These are phyloP conservation scores for Monosporozyma solicola DNA, from an alignment of 805 yeast species.

Conservation along the genomic window DNA sequence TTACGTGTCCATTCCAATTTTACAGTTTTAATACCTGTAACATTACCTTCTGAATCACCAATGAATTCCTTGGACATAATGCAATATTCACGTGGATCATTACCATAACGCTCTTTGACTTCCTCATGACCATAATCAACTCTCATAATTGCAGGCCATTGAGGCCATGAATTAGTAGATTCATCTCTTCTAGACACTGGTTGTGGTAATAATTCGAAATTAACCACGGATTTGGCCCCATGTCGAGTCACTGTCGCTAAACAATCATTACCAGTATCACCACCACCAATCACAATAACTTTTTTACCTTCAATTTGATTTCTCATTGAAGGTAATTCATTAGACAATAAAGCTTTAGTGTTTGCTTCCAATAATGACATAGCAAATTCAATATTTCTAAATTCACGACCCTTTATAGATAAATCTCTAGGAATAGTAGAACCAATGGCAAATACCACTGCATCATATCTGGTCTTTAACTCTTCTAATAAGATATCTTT, in stretches of 20 bases:
- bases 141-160: constrained; percentile 97
- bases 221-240: constrained; percentile 88
- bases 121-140: constrained; percentile 97
- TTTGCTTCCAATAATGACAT: constrained; percentile 84
- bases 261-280: constrained; percentile 99
- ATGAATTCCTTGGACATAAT: constrained; percentile 92
- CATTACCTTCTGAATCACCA: constrained; percentile 91
- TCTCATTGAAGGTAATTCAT: constrained; percentile 68
- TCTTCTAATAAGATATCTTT: constrained; percentile 69
- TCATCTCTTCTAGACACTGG: constrained; percentile 80
- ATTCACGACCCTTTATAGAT: constrained; percentile 86
- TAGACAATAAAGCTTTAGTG: constrained; percentile 81
- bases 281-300: constrained; percentile 97
- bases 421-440: constrained; percentile 95
- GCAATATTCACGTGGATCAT: constrained; percentile 95
- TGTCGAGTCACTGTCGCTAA: constrained; percentile 95
- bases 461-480: constrained; percentile 58
- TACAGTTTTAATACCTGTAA: constrained; percentile 89
- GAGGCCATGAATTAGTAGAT: constrained; percentile 88
- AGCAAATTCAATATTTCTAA: constrained; percentile 86
- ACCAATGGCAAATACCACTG: constrained; percentile 87
- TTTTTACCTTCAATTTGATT: constrained; percentile 70
- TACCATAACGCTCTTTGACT: constrained; percentile 89
- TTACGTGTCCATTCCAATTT: constrained; percentile 97
- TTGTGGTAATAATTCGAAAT: constrained; percentile 89